A percentile compares a stretch with the other conserved stretches of the same genome.
These are phyloP conservation scores for Quercus rubra DNA, from an alignment of 306 rosid genomes.

Conservation along the genomic window DNA sequence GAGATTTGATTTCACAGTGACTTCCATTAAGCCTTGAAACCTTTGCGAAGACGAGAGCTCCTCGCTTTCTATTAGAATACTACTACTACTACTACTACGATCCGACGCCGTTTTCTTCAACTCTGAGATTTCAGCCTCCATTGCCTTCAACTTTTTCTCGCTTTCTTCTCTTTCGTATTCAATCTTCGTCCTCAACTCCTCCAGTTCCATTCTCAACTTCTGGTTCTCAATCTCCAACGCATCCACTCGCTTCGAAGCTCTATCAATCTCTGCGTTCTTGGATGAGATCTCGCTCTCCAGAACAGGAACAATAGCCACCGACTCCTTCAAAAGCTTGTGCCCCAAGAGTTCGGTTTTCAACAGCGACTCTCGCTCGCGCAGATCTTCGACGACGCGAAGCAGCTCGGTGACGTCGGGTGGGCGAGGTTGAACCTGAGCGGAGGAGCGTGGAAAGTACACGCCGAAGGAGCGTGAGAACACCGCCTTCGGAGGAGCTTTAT, in stretches of 20 bases:
- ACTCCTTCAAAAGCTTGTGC: conserved; percentile 72
- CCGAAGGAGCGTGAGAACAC: conserved; percentile 87
- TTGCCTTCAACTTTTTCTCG: conserved; percentile 35
- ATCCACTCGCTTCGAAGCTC: conserved; percentile 32
- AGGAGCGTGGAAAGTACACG: conserved; percentile 84
- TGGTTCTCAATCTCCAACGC: conserved; percentile 55
- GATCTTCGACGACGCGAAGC: conserved; percentile 74
- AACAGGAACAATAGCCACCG: conserved; percentile 74
- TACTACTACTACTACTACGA: conserved; percentile 17
- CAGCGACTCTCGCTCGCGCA: conserved; percentile 90
- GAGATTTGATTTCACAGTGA: conserved; percentile 48
- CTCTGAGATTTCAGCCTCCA: conserved; percentile 65
- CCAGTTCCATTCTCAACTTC: conserved; percentile 38
- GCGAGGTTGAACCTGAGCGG: conserved; percentile 92
- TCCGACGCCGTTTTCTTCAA: conserved; percentile 54
- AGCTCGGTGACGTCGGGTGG: conserved; percentile 94
- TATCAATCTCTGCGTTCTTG: conserved; percentile 55
- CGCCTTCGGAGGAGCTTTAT: conserved; percentile 58
- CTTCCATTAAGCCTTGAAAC: conserved; percentile 57
- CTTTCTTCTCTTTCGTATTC: conserved; percentile 48
- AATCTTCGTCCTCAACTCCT: conserved; percentile 24
- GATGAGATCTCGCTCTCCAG: conserved; percentile 63
- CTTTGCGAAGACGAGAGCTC: conserved; percentile 70
- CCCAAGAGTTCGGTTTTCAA: conserved; percentile 85
- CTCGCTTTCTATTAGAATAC: conserved; percentile 17